Percentiles rank a stretch among this genome's conserved stretches.
These are phyloP conservation scores for Ochetophila trinervis DNA, from an alignment of 306 rosid genomes.

Conservation along the genomic window DNA sequence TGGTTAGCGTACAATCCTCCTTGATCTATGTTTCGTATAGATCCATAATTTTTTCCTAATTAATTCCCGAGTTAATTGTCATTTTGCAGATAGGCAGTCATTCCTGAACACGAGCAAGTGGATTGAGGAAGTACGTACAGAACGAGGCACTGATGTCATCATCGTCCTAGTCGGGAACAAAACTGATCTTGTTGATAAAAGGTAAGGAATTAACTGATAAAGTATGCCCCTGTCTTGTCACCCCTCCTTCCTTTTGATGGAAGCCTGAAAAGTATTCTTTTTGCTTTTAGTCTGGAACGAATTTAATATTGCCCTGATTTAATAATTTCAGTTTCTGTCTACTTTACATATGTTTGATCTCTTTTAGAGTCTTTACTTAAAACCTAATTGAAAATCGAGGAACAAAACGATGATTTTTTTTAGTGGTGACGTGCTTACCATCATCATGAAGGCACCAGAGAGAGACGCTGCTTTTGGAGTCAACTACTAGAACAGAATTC, in stretches of 20 bases:
- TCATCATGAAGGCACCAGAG: background rate
- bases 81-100: constrained; percentile 81
- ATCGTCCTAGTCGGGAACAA: constrained; percentile 97
- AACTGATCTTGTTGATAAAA: constrained; percentile 96
- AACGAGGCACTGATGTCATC: constrained; percentile 91
- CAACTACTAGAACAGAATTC: background rate
- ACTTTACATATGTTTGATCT: background rate
- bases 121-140: constrained; percentile 96
- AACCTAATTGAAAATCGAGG: background rate
- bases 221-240: background rate
- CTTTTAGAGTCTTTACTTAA: background rate
- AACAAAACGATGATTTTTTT: background rate
- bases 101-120: constrained; percentile 82
- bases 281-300: background rate
- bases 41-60: constrained; percentile 20
- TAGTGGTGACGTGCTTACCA: background rate
- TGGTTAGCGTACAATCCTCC: background rate
- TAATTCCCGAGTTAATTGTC: constrained; percentile 24
- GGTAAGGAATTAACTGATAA: constrained; percentile 42
- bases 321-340: background rate
- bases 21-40: background rate
- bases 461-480: background rate
- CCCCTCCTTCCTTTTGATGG: background rate
- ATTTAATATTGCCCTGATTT: background rate
- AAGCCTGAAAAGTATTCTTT: too few species aligned